These are phyloP conservation scores for Pseudogymnoascus sp. DNA, from an alignment of 2,329 filamentous ascomycete species.

Conservation along the genomic window DNA sequence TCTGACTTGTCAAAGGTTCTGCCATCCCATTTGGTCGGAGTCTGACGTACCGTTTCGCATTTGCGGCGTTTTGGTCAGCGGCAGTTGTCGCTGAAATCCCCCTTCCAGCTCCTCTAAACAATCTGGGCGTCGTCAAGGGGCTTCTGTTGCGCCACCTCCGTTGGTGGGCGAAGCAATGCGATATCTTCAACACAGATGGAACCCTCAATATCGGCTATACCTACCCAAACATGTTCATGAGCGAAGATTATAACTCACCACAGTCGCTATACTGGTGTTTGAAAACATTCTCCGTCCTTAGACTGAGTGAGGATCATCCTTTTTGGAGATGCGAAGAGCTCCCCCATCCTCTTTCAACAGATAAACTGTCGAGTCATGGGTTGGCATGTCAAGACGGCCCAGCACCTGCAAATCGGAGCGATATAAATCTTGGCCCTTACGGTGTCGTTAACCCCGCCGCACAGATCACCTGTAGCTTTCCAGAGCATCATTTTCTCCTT, in stretches of 20 bases:
- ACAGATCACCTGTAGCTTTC: slow-evolving; percentile 37
- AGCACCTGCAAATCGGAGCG: not conserved
- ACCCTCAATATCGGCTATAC: slow-evolving; percentile 39
- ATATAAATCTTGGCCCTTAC: not conserved
- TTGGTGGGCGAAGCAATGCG: slow-evolving; percentile 37
- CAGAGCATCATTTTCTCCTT: slow-evolving; percentile 35
- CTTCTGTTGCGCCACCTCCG: slow-evolving; percentile 40
- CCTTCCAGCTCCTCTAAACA: slow-evolving; percentile 29
- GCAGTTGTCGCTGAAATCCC: slow-evolving; percentile 34
- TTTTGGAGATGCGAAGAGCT: slow-evolving; percentile 39
- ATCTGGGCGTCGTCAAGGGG: slow-evolving; percentile 36
- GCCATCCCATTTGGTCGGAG: slow-evolving; percentile 44
- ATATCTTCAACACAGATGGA: slow-evolving; percentile 41
- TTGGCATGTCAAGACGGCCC: slow-evolving; percentile 9
- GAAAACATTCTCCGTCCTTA: slow-evolving; percentile 39
- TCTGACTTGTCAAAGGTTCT: slow-evolving; percentile 30
- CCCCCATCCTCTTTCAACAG: slow-evolving; percentile 23
- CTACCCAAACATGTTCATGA: slow-evolving; percentile 42
- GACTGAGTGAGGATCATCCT: slow-evolving; percentile 27
- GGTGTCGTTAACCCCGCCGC: slow-evolving; percentile 26
- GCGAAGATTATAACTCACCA: slow-evolving; percentile 48
- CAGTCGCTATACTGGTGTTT: slow-evolving; percentile 47
- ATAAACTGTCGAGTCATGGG: not conserved
- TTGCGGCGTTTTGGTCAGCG: slow-evolving; percentile 40
- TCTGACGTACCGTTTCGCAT: slow-evolving; percentile 43